phyloP scores from a whole-genome alignment of 306 rosid genomes.

The Prunus padus region DNA sequence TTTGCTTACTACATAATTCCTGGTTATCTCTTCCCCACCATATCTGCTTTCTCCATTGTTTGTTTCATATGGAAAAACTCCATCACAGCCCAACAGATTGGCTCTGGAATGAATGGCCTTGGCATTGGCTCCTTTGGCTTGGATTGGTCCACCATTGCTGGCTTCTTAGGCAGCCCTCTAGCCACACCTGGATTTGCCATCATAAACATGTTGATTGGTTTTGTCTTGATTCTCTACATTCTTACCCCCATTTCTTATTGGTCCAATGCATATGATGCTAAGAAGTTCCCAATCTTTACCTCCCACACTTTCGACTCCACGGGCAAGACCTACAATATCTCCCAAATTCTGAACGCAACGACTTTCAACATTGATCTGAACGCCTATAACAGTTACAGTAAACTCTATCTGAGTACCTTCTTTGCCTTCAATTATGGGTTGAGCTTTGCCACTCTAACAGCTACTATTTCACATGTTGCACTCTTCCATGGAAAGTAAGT shows the following conservation, averaged over 20 bases:
- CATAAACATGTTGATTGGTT: conserved; percentile 54
- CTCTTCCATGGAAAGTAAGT: conserved; percentile 89
- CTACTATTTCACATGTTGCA: conserved; percentile 72
- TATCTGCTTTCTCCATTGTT: conserved; percentile 52
- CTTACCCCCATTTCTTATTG: conserved; percentile 64
- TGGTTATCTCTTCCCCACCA: conserved; percentile 64
- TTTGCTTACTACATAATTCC: conserved; percentile 78
- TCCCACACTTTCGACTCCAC: conserved; percentile 59
- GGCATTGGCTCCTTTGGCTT: conserved; percentile 74
- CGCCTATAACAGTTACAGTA: conserved; percentile 60
- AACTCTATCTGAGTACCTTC: conserved; percentile 61
- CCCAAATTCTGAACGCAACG: conserved; percentile 42
- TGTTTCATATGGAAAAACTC: conserved; percentile 81
- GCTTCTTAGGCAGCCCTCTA: conserved; percentile 71
- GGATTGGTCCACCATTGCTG: conserved; percentile 77
- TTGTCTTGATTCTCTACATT: conserved; percentile 39
- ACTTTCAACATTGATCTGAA: conserved; percentile 46
- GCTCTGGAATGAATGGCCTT: conserved; percentile 69
- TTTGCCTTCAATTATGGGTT: conserved; percentile 72
- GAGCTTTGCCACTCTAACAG: conserved; percentile 67
- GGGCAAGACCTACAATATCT: conserved; percentile 52
- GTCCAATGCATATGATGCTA: conserved; percentile 60
- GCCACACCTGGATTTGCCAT: conserved; percentile 72
- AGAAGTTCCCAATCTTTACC: conserved; percentile 70
- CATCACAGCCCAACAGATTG: conserved; percentile 77